Base-by-base conservation (phyloP, 2,329 filamentous ascomycete genomes). In the Didymella segeticola region DNA sequence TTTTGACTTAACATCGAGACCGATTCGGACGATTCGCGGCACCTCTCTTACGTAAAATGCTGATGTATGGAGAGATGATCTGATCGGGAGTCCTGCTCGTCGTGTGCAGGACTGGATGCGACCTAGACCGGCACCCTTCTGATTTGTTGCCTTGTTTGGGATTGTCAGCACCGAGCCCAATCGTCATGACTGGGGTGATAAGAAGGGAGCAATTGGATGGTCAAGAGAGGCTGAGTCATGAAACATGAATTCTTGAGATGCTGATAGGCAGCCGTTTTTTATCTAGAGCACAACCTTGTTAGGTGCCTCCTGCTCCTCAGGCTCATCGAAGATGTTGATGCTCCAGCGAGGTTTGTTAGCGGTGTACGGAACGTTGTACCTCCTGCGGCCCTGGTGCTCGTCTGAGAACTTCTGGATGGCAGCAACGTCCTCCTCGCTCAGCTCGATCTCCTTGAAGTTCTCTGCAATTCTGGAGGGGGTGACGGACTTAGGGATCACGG, bases 401-500 rank as follows among this genome's bases (percentile, higher is more conserved):
- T 86, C 86, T 36, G 95, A 80, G 51, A 79, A 77, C 27, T 80
- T 78, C 54, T 67, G 27, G 22, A 68, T 64, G 9, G 60, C 61
- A 23, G 64, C 61, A 30, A 68, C 27, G 2, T 68, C 63, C 14
- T 67, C 62, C 7, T 67, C 58, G 19, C 43, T 45, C 11, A 69
- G 52, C 37, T 69, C 65, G 33, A 69, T 64, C 53, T 68, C 65
- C 54, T 67, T 59, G 58, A 68, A 69, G 59, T 69, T 69, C 55
- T 65, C 65, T 1, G 60, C 60, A 29, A 69, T 69, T 25, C 67
- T 55, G 19, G 63, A 57, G 12, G 67, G 54, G 0, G 65, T 69
- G 5, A 69, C 65, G 7, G 64, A 67, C 53, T 69, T 69, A 33
- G 67, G 67, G n/a, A 69, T 68, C 31, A 69, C 66, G 14, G 63